Evolutionary conservation across 1,139 yeast genomes (phyloP), one percentile per base, ranked within the genome.

Genomic region (Suhomyces atakaporum): DNA sequence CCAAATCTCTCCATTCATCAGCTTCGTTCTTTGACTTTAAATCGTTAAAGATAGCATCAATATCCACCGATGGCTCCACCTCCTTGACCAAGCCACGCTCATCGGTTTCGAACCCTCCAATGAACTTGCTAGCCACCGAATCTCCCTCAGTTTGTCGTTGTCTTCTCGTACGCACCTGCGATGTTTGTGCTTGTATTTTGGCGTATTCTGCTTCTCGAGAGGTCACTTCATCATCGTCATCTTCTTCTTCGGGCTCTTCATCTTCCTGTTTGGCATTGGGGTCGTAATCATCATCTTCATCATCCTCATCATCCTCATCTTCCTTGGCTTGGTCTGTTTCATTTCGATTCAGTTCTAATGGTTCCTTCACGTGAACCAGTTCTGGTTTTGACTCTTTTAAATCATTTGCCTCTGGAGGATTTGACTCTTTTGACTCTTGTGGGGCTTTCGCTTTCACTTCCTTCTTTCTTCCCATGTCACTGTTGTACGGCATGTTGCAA

Each of bases 221-320:
- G 24, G 43, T 49, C 2, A 24, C 39, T 4, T 46, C 49, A 11
- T 45, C 50, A 25, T 46, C 51, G 9, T 49, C 54, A 11, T 49
- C 56, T 5, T 52, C 61, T 6, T 54, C 60, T 11, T 51, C 61
- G 2, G 54, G 59, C 3, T 40, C 56, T 8, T 47, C 52, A 2
- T 44, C 51, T 8, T 47, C 51, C 1, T 36, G 36, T 29, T 53
- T 53, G n/a, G 54, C 56, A 7, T 61, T 63, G 11, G 84, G 84
- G 39, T 75, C 75, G 54, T 73, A 81, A 46, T 81, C 87, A 35
- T 77, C 84, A 42, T 80, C 85, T 27, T 80, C 86, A 35, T 79
- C 82, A 45, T 81, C 87, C 27, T 71, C 66, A 41, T 79, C 77
- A 4, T 56, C 59, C 12, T 52, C 58, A 6, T 47, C 57, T 20